These are phyloP conservation scores for Oemleria cerasiformis DNA, from an alignment of 306 rosid species.

Conservation along the genomic window DNA sequence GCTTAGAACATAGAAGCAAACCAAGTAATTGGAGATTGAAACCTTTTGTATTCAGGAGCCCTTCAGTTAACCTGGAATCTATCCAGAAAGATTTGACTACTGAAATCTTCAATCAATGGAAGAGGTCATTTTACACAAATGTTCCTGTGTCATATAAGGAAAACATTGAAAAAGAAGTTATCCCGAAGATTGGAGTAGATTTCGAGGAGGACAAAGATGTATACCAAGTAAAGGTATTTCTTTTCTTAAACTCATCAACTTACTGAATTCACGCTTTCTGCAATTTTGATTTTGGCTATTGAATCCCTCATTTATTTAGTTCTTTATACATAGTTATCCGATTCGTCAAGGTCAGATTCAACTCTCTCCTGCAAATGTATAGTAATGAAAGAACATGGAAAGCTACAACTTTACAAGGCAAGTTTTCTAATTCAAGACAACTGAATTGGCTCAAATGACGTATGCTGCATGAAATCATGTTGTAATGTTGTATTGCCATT, in stretches of 20 bases:
- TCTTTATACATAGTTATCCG: slow-evolving; percentile 28
- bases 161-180: slow-evolving; percentile 20
- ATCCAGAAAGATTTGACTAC: not conserved
- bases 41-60: slow-evolving; percentile 17
- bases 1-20: not conserved
- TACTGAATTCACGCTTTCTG: not conserved
- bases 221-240: slow-evolving; percentile 42
- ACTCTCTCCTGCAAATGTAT: slow-evolving; percentile 39
- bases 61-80: slow-evolving; percentile 25
- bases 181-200: slow-evolving; percentile 25
- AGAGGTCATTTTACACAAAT: slow-evolving; percentile 32
- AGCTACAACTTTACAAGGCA: slow-evolving; percentile 43
- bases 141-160: slow-evolving; percentile 34
- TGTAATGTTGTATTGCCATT: not conserved
- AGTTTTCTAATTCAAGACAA: slow-evolving; percentile 7
- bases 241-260: not conserved
- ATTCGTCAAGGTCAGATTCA: slow-evolving; percentile 28
- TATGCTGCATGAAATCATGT: not conserved
- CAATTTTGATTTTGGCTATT: not conserved
- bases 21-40: not conserved
- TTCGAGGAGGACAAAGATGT: slow-evolving; percentile 41
- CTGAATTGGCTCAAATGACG: not conserved
- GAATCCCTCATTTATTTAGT: not conserved
- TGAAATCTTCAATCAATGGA: slow-evolving; percentile 23
- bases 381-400: slow-evolving; percentile 27